These are phyloP conservation scores for Diplodia mutila DNA, from an alignment of 2,329 filamentous ascomycete species.

Conservation along the genomic window DNA sequence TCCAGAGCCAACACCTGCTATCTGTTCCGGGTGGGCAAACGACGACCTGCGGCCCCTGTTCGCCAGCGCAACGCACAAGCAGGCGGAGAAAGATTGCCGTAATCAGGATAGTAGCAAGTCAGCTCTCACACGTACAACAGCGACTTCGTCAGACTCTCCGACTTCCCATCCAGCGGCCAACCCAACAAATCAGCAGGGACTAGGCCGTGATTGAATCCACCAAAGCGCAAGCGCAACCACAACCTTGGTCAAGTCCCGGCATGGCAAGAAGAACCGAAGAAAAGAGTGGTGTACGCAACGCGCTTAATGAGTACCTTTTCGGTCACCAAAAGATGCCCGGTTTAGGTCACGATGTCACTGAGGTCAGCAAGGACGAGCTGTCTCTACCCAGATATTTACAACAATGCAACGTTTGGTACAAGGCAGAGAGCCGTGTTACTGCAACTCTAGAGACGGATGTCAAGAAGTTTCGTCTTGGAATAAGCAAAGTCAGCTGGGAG, in stretches of 20 bases:
- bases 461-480: neutral
- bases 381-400: neutral
- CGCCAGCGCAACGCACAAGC: neutral
- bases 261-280: neutral
- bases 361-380: neutral
- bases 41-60: neutral
- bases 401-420: neutral
- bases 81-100: neutral
- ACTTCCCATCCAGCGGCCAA: neutral
- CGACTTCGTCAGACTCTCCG: neutral
- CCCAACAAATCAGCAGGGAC: neutral
- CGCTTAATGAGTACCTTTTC: neutral
- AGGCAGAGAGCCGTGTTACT: neutral
- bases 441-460: neutral
- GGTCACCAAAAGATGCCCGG: neutral
- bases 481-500: neutral
- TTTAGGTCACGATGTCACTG: neutral
- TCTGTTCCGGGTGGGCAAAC: neutral
- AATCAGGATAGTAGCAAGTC: neutral
- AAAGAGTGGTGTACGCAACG: neutral
- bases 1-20: neutral
- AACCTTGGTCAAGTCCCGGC: neutral
- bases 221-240: neutral
- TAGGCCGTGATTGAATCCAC: neutral
- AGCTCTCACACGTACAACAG: neutral